Conservation (phyloP, 176 grass and related monocot species). For the barley (Hordeum vulgare) region MorexV3_pseudomolecules_assembly NC_058523.1:538991159-538991658, state of each 20-base stretch:
- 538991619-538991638: neutral
- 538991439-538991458: neutral
- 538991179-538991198: neutral
- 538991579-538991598: neutral
- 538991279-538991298: neutral
- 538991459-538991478: neutral
- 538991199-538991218: neutral
- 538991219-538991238: neutral
- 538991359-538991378: neutral
- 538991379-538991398: neutral
- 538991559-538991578: neutral
- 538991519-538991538: neutral
- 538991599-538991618: neutral
- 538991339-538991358: neutral
- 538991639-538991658: too few species aligned
- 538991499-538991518: neutral
- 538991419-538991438: neutral
- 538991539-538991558: neutral
- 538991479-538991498: neutral
- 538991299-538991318: neutral
- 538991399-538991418: neutral
- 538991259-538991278: neutral
- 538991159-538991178: too few species aligned
- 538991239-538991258: neutral
- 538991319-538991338: neutral